Conservation (phyloP, 441 rosid species). For the Euphorbia corollata region DNA sequence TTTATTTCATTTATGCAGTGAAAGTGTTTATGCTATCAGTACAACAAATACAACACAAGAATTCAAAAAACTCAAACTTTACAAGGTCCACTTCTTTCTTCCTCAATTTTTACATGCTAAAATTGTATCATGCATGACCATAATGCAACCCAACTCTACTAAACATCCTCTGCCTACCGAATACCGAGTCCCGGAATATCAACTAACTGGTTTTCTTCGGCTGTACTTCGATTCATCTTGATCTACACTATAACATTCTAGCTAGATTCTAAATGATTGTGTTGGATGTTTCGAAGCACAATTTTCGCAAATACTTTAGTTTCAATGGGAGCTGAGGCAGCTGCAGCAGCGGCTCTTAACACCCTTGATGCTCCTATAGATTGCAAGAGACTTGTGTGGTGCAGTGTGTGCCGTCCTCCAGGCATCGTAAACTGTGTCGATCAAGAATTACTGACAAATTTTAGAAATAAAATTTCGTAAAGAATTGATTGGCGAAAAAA, state of each 20-base stretch:
- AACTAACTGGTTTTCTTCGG: constrained; percentile 7
- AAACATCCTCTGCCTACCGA: too few relatives aligned
- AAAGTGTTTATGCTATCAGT: not conserved
- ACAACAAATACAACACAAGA: not conserved
- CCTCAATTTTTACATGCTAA: not conserved
- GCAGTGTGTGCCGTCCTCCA: constrained; percentile 41
- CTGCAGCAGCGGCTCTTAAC: constrained; percentile 36
- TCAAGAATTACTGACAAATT: not conserved
- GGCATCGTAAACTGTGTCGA: constrained; percentile 43
- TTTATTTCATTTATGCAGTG: not conserved
- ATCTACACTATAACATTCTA: constrained; percentile 3
- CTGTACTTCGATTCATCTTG: not conserved
- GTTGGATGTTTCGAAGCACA: constrained; percentile 41
- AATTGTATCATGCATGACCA: not conserved
- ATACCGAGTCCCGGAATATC: not conserved
- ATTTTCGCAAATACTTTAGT: constrained; percentile 44
- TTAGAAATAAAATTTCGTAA: not conserved
- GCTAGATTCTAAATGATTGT: constrained; percentile 26
- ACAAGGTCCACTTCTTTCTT: not conserved
- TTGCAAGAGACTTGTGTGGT: constrained; percentile 35
- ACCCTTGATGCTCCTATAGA: constrained; percentile 39
- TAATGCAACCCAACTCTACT: not conserved
- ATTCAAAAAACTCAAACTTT: constrained; percentile 8
- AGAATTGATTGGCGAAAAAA: not conserved
- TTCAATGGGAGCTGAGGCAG: constrained; percentile 35